Evolutionary conservation across 75 land plant genomes (phyloP).

Genomic region (Selaginella tamariscina): DNA sequence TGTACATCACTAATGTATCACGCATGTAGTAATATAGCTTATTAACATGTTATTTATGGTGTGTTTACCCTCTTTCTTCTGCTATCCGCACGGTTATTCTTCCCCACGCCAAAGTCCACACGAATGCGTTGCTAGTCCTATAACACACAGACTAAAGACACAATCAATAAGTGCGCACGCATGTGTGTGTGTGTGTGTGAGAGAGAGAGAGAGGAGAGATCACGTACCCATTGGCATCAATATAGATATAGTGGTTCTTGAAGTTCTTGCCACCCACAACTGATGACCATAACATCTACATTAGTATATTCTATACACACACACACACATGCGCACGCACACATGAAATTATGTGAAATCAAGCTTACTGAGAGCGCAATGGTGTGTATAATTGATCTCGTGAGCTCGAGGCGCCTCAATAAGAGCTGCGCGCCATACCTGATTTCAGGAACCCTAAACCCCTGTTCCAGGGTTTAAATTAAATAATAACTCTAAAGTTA

Average conservation of each 20-base stretch:
- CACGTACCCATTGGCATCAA: conserved; percentile 87
- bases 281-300: conserved; percentile 13
- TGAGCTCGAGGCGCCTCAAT: conserved; percentile 54
- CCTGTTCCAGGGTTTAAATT: too few species aligned
- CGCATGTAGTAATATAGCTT: background rate
- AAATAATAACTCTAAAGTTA: too few species aligned
- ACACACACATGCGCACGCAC: background rate
- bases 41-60: background rate
- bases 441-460: too few species aligned
- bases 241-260: conserved; percentile 82
- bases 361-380: conserved; percentile 52
- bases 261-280: conserved; percentile 67
- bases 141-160: conserved; percentile 56
- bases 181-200: too few species aligned
- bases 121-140: conserved; percentile 78
- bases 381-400: conserved; percentile 53
- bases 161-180: background rate
- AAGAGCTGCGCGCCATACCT: conserved; percentile 34
- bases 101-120: conserved; percentile 93
- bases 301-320: background rate
- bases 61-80: conserved; percentile 69
- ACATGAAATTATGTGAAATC: background rate
- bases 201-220: too few species aligned
- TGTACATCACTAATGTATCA: background rate
- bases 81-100: conserved; percentile 79